phyloP scores from a whole-genome alignment of 495 filamentous ascomycete species.

The Podospora tetraspora region DNA sequence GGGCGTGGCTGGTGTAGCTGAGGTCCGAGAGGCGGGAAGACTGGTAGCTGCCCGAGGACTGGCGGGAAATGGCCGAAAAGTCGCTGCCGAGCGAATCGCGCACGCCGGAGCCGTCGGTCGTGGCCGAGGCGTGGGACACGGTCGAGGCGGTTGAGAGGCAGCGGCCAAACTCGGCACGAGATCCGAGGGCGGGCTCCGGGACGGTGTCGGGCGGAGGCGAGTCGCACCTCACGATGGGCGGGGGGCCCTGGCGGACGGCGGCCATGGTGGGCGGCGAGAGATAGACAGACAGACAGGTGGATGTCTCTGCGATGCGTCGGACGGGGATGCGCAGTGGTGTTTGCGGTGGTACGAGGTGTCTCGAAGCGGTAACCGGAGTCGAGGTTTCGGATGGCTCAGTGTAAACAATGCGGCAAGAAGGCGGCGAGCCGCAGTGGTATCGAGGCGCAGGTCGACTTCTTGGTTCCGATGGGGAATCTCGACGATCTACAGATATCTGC shows the following conservation, averaged over 20 bases:
- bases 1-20: slow-evolving; percentile 39
- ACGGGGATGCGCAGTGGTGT: background rate
- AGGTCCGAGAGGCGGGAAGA: slow-evolving; percentile 32
- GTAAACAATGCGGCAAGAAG: background rate
- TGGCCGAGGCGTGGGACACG: slow-evolving; percentile 46
- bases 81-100: slow-evolving; percentile 48
- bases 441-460: background rate
- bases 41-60: slow-evolving; percentile 44
- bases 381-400: background rate
- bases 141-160: slow-evolving; percentile 74
- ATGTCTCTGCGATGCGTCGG: background rate
- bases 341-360: background rate
- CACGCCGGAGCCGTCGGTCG: slow-evolving; percentile 54
- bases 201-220: slow-evolving; percentile 63
- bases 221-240: slow-evolving; percentile 35
- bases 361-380: background rate
- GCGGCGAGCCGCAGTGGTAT: background rate
- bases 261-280: slow-evolving; percentile 14
- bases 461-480: slow-evolving; percentile 7
- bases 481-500: slow-evolving; percentile 2
- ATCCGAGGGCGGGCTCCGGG: slow-evolving; percentile 60
- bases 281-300: background rate
- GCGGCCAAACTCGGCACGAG: slow-evolving; percentile 59
- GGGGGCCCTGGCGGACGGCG: slow-evolving; percentile 26
- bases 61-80: slow-evolving; percentile 47